These are phyloP conservation scores for Cucurbitaria berberidis DNA, from an alignment of 2,329 filamentous ascomycete species.

Conservation along the genomic window DNA sequence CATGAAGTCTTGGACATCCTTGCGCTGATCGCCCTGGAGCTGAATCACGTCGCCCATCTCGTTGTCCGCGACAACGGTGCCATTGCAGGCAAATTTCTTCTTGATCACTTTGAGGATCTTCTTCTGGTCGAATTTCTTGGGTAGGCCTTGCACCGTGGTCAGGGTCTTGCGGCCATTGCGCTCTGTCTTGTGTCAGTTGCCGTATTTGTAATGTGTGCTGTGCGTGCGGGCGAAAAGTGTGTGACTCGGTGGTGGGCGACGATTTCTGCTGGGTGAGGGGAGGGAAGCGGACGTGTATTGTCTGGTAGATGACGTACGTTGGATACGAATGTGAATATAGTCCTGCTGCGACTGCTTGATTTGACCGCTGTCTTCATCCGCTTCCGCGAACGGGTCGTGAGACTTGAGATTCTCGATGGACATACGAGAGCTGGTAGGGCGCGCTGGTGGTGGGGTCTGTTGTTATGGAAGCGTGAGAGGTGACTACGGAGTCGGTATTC, in stretches of 20 bases:
- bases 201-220: not conserved
- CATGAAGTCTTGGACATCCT: constrained; percentile 97
- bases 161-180: constrained; percentile 99
- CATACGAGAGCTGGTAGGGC: constrained; percentile 39
- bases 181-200: constrained; percentile 67
- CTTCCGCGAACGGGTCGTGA: constrained; percentile 99
- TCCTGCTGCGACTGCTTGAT: constrained; percentile 87
- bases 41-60: constrained; percentile 99
- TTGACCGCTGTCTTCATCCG: constrained; percentile 98
- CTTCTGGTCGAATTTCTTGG: constrained; percentile 99
- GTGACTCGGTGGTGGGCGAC: not conserved
- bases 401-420: constrained; percentile 54
- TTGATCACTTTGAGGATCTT: constrained; percentile 99
- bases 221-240: not conserved
- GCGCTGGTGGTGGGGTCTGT: constrained; percentile 30
- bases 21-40: constrained; percentile 98
- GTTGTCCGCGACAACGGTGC: constrained; percentile 93
- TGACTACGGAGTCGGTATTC: constrained; percentile 10
- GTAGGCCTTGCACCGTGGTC: constrained; percentile 98
- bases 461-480: constrained; percentile 9
- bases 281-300: constrained; percentile 35
- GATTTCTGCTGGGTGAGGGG: not conserved
- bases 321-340: constrained; percentile 99
- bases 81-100: constrained; percentile 99
- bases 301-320: constrained; percentile 70